Percentiles rank a stretch among this genome's conserved stretches.
Evolutionary conservation across 2,329 filamentous ascomycete genomes (phyloP).

Genomic region (Sporothrix variecibatus): DNA sequence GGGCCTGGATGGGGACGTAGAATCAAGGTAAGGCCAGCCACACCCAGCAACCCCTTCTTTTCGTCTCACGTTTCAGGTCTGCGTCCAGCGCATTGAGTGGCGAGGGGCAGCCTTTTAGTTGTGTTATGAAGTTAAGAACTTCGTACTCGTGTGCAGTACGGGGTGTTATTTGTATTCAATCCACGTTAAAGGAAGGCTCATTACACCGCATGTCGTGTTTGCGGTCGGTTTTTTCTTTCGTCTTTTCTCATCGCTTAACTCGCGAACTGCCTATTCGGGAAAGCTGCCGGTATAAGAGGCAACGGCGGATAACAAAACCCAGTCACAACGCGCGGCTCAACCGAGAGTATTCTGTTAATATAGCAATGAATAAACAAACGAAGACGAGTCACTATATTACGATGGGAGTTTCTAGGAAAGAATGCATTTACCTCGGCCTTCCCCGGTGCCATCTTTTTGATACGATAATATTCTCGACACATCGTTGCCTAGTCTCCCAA

Average conservation of each 20-base stretch:
- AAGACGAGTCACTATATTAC: not conserved
- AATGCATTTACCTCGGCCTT: not conserved
- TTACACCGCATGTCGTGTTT: not conserved
- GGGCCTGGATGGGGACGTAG: not conserved
- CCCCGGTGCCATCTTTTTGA: not conserved
- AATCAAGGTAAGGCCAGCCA: not conserved
- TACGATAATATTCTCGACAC: not conserved
- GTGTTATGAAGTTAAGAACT: not conserved
- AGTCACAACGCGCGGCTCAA: not conserved
- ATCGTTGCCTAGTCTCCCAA: too few species aligned
- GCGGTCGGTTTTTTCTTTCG: not conserved
- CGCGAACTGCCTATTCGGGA: slow-evolving; percentile 18
- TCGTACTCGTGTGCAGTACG: not conserved
- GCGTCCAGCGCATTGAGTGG: not conserved
- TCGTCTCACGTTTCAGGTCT: not conserved
- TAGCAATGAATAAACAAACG: not conserved
- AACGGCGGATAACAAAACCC: not conserved
- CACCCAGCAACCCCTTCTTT: not conserved
- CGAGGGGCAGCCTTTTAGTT: not conserved
- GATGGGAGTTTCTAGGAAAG: not conserved
- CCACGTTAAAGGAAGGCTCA: not conserved
- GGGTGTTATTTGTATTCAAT: not conserved
- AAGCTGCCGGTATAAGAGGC: not conserved
- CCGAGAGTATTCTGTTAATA: not conserved
- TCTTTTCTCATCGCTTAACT: not conserved